Evolutionary conservation across 805 yeast species (phyloP), one percentile per base, ranked within the genome.

Genomic region (Cyberlindnera sargentensis): DNA sequence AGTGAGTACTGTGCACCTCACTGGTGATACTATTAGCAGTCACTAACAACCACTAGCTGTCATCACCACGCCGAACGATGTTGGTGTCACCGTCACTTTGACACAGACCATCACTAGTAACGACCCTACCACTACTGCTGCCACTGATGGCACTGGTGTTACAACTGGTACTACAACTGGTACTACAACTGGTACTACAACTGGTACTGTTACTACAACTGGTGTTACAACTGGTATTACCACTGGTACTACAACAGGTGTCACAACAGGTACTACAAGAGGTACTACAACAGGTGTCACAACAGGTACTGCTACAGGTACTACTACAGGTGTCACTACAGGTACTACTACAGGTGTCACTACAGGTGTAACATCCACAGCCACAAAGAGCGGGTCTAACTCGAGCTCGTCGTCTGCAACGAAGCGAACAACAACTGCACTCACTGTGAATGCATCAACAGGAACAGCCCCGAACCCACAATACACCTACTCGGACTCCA

Each of bases 401-500:
- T 38, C 11, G 24, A 42, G 45, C 24, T 40, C 20, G 40, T 4
- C 36, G 6, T 28, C 47, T 8, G 29, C 50, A 7, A 29, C 47
- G 26, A 37, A 44, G 5, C 43, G 47, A 26, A 47, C 58, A 6
- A 50, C 54, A 23, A 55, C 57, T 3, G 44, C 50, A 2, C 40
- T 56, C 32, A 55, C 58, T 10, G 44, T 34, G 4, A 39, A 46
- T 37, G 25, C 43, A 2, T 39, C 35, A 3, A 42, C 51, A 9
- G 44, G 40, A 23, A 41, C 51, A 3, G 42, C 39, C 2, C 34
- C 46, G 11, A 53, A 58, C 41, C 62, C 62, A 49, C 48, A 52
- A 1, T 58, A 51, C 43, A 55, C 59, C n/a, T 58, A 55, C 39
- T 51, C 60, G 2, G 62, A 58, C 42, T 41, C 50, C 25, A 49